A percentile compares a stretch with the other conserved stretches of the same genome.
Conservation (phyloP, 2,329 filamentous ascomycete genomes). For the Penicillium sp. region DNA sequence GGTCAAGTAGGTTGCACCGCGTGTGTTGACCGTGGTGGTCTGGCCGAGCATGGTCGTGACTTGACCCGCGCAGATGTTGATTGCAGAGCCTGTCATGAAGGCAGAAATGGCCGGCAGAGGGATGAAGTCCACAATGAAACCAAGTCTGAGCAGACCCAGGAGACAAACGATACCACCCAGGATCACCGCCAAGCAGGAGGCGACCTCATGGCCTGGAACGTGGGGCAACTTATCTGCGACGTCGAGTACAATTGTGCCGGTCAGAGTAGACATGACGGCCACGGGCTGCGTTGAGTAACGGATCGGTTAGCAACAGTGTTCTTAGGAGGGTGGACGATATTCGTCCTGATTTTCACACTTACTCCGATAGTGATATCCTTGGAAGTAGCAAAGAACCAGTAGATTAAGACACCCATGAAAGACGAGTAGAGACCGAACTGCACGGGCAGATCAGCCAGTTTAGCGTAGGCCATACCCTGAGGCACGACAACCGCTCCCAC, state of each 20-base stretch:
- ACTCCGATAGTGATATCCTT: slow-evolving; percentile 82
- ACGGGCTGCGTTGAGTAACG: slow-evolving; percentile 69
- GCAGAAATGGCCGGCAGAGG: slow-evolving; percentile 87
- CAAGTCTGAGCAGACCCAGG: slow-evolving; percentile 78
- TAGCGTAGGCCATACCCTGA: slow-evolving; percentile 94
- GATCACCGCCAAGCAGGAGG: slow-evolving; percentile 78
- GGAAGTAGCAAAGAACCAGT: slow-evolving; percentile 98
- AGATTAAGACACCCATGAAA: slow-evolving; percentile 92
- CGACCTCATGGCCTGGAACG: slow-evolving; percentile 68
- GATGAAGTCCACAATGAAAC: slow-evolving; percentile 93
- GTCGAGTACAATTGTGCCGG: slow-evolving; percentile 77
- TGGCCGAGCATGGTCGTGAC: slow-evolving; percentile 83
- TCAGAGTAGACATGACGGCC: slow-evolving; percentile 91
- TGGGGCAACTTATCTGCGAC: slow-evolving; percentile 63
- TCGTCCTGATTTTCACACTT: slow-evolving; percentile 7
- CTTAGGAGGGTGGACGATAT: neutral
- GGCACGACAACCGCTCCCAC: slow-evolving; percentile 86
- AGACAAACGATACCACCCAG: slow-evolving; percentile 76
- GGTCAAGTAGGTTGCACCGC: slow-evolving; percentile 79
- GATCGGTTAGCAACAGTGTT: slow-evolving; percentile 11
- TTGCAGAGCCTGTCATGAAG: slow-evolving; percentile 95
- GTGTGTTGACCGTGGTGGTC: slow-evolving; percentile 67
- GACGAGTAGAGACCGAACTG: slow-evolving; percentile 93
- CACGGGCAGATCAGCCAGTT: slow-evolving; percentile 75
- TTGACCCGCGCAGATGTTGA: slow-evolving; percentile 87